Conservation (phyloP, 495 filamentous ascomycete species). For the Talaromyces liani region DNA sequence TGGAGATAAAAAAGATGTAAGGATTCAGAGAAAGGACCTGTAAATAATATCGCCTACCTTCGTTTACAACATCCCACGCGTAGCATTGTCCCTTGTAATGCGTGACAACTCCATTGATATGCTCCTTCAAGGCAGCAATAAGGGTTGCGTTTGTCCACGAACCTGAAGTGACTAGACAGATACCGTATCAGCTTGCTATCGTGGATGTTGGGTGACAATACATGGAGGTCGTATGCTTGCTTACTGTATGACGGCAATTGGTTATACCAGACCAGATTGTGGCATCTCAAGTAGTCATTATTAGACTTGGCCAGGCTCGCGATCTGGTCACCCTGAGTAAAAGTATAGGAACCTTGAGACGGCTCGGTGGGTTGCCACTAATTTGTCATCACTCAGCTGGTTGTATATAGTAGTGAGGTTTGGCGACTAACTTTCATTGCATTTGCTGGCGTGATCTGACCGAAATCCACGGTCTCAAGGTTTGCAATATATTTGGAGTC, state of each 20-base stretch:
- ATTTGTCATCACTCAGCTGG: neutral
- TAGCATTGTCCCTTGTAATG: slow-evolving; percentile 51
- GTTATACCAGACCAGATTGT: slow-evolving; percentile 56
- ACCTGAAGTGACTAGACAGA: slow-evolving; percentile 36
- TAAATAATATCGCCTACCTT: slow-evolving; percentile 18
- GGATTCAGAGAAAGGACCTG: too few species aligned
- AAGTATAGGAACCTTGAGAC: slow-evolving; percentile 42
- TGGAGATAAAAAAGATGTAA: neutral
- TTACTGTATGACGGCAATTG: slow-evolving; percentile 53
- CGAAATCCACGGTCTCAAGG: slow-evolving; percentile 45
- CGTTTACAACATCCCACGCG: slow-evolving; percentile 37
- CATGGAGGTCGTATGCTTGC: neutral
- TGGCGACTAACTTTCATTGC: slow-evolving; percentile 37
- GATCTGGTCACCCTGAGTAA: slow-evolving; percentile 40
- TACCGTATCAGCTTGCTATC: neutral
- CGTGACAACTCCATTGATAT: slow-evolving; percentile 43
- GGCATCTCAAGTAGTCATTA: slow-evolving; percentile 48
- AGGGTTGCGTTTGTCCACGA: slow-evolving; percentile 48
- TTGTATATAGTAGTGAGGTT: neutral
- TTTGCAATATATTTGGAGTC: slow-evolving; percentile 41
- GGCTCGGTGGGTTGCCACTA: slow-evolving; percentile 48
- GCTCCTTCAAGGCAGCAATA: slow-evolving; percentile 40
- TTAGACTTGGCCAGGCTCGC: slow-evolving; percentile 43
- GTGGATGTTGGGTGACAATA: neutral
- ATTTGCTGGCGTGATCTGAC: slow-evolving; percentile 53